A percentile compares a stretch with the other conserved stretches of the same genome.
These are phyloP conservation scores for Neurospora sp. DNA, from an alignment of 495 filamentous ascomycete species.

Conservation along the genomic window DNA sequence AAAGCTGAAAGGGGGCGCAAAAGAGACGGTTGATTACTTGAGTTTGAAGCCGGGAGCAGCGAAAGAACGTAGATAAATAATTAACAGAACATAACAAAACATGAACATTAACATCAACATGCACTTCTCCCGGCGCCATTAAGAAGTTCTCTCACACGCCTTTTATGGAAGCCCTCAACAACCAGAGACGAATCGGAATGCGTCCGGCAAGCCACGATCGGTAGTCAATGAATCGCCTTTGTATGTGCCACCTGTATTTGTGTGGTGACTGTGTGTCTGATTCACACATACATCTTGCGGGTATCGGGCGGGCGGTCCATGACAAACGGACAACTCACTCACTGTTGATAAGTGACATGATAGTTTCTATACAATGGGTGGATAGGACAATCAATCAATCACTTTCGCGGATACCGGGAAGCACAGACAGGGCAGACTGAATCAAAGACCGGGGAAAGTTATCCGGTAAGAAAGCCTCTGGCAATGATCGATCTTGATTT, in stretches of 20 bases:
- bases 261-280: background rate
- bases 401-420: background rate
- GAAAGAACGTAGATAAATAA: background rate
- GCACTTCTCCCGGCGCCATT: background rate
- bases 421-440: background rate
- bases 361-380: background rate
- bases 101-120: background rate
- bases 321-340: background rate
- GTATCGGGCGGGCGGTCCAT: background rate
- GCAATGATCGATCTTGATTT: background rate
- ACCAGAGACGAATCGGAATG: background rate
- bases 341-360: background rate
- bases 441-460: conserved; percentile 1
- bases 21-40: background rate
- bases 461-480: background rate
- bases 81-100: background rate
- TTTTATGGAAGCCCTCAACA: background rate
- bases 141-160: rapidly evolving
- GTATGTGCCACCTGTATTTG: background rate
- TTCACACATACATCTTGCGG: background rate
- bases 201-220: background rate
- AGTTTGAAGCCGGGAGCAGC: background rate
- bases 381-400: background rate
- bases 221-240: background rate
- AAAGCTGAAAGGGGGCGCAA: background rate